phyloP scores from a whole-genome alignment of 495 filamentous ascomycete species.

The Talaromyces adpressus region DNA sequence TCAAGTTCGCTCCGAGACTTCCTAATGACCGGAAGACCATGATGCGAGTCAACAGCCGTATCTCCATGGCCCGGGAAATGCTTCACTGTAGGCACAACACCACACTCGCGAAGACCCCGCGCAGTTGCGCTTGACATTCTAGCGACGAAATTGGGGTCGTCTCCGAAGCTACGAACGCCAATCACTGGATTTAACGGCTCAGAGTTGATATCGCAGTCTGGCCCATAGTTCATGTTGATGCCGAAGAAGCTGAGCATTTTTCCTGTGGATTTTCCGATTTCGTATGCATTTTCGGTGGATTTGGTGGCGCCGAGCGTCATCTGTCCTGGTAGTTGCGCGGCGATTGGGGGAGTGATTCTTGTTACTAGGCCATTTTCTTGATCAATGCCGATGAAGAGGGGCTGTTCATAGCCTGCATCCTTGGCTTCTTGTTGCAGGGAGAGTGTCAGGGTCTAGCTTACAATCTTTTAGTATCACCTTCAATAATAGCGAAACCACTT shows the following conservation, averaged over 20 bases:
- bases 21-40: conserved; percentile 31
- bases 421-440: conserved; percentile 34
- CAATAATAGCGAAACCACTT: neutral
- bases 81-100: conserved; percentile 33
- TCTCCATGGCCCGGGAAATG: conserved; percentile 41
- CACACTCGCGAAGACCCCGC: conserved; percentile 28
- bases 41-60: conserved; percentile 36
- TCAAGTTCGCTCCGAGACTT: conserved; percentile 33
- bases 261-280: conserved; percentile 28
- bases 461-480: neutral
- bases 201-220: conserved; percentile 38
- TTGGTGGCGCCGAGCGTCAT: conserved; percentile 37
- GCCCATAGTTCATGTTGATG: conserved; percentile 40
- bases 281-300: conserved; percentile 30
- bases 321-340: conserved; percentile 31
- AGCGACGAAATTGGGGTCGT: conserved; percentile 33
- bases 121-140: conserved; percentile 30
- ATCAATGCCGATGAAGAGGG: conserved; percentile 38
- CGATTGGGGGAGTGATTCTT: conserved; percentile 36
- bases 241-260: conserved; percentile 29
- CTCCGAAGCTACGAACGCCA: conserved; percentile 34
- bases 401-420: conserved; percentile 29
- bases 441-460: conserved; percentile 25
- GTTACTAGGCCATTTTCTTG: conserved; percentile 40
- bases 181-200: conserved; percentile 38